Percentiles rank a stretch among this genome's conserved stretches.
Evolutionary conservation across 83 land plant genomes (phyloP).

Genomic region (Picea mariana): DNA sequence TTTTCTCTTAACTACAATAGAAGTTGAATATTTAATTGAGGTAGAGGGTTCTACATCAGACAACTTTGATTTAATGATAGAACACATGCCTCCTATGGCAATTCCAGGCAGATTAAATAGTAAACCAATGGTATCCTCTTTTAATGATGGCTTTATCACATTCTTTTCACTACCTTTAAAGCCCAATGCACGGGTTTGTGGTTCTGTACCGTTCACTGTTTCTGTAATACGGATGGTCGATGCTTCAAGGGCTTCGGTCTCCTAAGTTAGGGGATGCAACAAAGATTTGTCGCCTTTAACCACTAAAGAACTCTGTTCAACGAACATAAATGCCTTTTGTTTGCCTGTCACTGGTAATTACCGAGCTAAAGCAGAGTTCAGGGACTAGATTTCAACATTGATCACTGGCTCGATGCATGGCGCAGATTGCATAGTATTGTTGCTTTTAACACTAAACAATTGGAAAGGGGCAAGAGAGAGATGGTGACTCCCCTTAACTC

Average conservation of each 20-base stretch:
- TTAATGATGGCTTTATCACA: too few species aligned
- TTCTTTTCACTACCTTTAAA: too few species aligned
- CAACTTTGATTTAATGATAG: slow-evolving; percentile 17
- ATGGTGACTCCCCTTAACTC: too few species aligned
- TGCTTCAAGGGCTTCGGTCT: slow-evolving; percentile 3
- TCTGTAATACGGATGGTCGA: neutral
- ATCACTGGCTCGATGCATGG: neutral
- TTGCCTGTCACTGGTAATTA: neutral
- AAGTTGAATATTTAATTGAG: neutral
- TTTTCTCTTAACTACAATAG: too few species aligned
- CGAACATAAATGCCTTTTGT: neutral
- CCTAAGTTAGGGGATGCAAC: neutral
- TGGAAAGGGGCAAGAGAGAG: too few species aligned
- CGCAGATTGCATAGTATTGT: too few species aligned
- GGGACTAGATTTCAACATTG: too few species aligned
- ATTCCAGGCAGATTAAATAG: too few species aligned
- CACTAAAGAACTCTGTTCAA: neutral
- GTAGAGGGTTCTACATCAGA: slow-evolving; percentile 6
- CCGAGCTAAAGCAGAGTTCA: neutral
- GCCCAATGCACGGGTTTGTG: neutral
- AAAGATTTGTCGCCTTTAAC: neutral
- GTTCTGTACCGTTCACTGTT: neutral
- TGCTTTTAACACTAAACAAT: too few species aligned
- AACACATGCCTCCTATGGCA: neutral
- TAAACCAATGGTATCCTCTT: too few species aligned